phyloP scores from a whole-genome alignment of 1,139 yeast species.

The Saccharomyces hybrid region DNA sequence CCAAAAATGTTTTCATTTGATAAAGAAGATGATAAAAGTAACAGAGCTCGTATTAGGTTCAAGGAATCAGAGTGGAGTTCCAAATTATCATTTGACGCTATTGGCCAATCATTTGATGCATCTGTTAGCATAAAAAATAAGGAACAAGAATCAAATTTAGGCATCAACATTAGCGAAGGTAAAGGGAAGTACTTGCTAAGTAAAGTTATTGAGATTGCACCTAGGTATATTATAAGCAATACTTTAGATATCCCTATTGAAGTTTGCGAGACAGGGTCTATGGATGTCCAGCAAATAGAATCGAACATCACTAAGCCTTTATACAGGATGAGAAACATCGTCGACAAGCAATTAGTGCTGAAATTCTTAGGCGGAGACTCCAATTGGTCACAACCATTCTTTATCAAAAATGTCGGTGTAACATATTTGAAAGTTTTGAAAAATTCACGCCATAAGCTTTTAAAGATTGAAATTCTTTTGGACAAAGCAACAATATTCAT shows the following conservation, averaged over 20 bases:
- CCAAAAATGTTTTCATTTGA: constrained; percentile 88
- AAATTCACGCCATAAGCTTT: constrained; percentile 56
- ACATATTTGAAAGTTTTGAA: constrained; percentile 60
- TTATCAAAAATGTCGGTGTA: constrained; percentile 76
- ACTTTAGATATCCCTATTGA: constrained; percentile 48
- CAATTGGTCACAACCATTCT: constrained; percentile 85
- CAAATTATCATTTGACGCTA: constrained; percentile 79
- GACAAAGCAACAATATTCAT: constrained; percentile 80
- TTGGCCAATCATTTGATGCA: constrained; percentile 73
- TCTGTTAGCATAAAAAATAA: constrained; percentile 49
- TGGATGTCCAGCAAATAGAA: constrained; percentile 38
- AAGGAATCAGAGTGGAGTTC: constrained; percentile 71
- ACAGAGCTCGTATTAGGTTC: constrained; percentile 61
- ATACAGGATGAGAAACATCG: constrained; percentile 35
- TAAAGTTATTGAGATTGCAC: constrained; percentile 72
- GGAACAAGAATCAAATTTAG: constrained; percentile 66
- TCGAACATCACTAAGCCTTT: constrained; percentile 53
- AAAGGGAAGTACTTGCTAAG: constrained; percentile 73
- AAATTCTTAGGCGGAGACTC: constrained; percentile 53
- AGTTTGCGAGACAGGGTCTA: constrained; percentile 59
- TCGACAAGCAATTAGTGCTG: constrained; percentile 46
- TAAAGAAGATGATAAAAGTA: constrained; percentile 46
- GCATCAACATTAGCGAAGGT: constrained; percentile 75
- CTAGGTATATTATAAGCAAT: constrained; percentile 72
- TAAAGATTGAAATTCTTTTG: constrained; percentile 64